Base-by-base conservation (phyloP, 306 rosid species). In the Pueraria montana region DNA sequence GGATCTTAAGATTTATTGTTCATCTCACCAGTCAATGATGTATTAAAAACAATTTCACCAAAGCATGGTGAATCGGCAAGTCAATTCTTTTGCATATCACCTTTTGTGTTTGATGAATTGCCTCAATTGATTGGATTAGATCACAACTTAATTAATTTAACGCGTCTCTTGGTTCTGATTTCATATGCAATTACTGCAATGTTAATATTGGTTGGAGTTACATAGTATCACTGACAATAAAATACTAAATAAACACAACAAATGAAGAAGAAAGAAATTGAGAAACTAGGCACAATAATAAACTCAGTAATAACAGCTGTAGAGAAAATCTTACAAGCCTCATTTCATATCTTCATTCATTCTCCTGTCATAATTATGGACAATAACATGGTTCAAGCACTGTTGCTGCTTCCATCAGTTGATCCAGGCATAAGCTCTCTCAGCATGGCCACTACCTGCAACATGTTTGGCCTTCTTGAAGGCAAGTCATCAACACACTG, bases 401-500 rank as follows among this genome's bases (percentile, higher is more conserved):
- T 95, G 86, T 89, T 95, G 93, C 94, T 91, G 86, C 92, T 94
- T 84, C 94, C 97, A 18, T 84, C 89, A 20, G 86, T 87, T 79
- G 95, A 91, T 84, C 89, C 96, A 43, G 95, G 90, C 85, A 89
- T 88, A 58, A 95, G 87, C 86, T 93, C 98, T 76, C 97, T 87
- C 64, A 95, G 88, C 95, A 90, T 81, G 30, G 97, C 89, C 61
- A 93, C 98, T 49, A 88, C 97, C 90, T 95, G 98, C 89, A 93
- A 83, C 98, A 95, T 95, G 82, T 83, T 95, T 65, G 98, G 97
- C 91, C 98, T 90, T 68, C 52, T 93, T n/a, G 98, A 95, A 76
- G 98, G 93, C 61, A 89, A 84, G 71, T 95, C 98, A 69, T 95
- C 97, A 6, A 91, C 98, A 84, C 98, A 95, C 53, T 80, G 89